Percentiles rank a stretch among this genome's conserved stretches.
Conservation (phyloP, 495 filamentous ascomycete genomes). For the Pyronema omphalodes region DNA sequence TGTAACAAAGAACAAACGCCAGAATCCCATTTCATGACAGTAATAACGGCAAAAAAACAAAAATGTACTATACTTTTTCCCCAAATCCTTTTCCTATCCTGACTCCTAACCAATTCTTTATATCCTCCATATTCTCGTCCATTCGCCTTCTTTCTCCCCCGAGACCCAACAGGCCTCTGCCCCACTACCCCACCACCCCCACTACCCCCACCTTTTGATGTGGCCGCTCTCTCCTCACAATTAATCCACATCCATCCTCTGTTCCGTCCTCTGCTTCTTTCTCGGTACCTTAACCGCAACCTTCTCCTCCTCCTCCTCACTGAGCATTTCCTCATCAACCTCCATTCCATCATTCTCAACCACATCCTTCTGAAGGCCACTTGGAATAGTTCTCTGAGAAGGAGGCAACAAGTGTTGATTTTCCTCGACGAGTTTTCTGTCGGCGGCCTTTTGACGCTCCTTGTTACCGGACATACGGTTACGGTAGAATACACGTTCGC, state of each 20-base stretch:
- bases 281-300: constrained; percentile 16
- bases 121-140: too few species aligned
- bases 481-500: constrained; percentile 84
- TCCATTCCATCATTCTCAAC: constrained; percentile 36
- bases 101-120: too few species aligned
- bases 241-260: constrained; percentile 22
- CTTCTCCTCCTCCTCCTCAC: constrained; percentile 14
- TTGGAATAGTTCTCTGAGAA: constrained; percentile 38
- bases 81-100: too few species aligned
- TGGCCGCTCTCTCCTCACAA: background rate
- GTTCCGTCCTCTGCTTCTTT: constrained; percentile 7
- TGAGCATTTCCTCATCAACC: constrained; percentile 7
- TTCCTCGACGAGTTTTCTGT: constrained; percentile 74
- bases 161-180: too few species aligned
- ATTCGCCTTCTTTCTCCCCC: too few species aligned
- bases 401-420: constrained; percentile 72
- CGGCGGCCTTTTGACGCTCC: constrained; percentile 52
- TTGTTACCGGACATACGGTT: constrained; percentile 78
- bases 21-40: too few species aligned
- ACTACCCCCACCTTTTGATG: too few species aligned
- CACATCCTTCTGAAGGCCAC: constrained; percentile 30
- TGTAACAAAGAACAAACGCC: too few species aligned
- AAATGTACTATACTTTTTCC: too few species aligned
- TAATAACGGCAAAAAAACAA: too few species aligned
- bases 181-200: too few species aligned